Evolutionary conservation across 2,329 filamentous ascomycete genomes (phyloP), one percentile per base, ranked within the genome.

Genomic region (Fusarium sp.): DNA sequence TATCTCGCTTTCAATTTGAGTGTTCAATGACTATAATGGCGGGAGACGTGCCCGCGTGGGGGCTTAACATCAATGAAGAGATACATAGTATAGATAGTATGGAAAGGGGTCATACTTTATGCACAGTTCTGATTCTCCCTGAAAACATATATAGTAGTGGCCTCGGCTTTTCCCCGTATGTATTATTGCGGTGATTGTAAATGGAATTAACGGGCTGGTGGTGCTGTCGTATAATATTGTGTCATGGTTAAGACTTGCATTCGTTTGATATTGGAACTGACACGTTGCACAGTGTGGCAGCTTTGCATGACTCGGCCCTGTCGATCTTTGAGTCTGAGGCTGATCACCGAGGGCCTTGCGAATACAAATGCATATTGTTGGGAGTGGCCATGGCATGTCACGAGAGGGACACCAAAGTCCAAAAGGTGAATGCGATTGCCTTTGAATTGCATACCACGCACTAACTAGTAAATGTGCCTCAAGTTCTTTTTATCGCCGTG

Each of bases 51-150:
- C 27, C 47, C 20, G 27, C 20, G 20, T 57, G 44, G 59, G 53
- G 51, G 41, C 61, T 54, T 55, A 52, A 49, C 38, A 54, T 40
- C 30, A 38, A 40, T 16, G 20, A 24, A 44, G 22, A 44, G 22
- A 24, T 12, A 44, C 13, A 25, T 25, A 24, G 20, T 44, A n/a
- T 38, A 38, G 15, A 22, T 18, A 22, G 22, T 24, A 38, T 38
- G 34, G 34, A n/a, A 38, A 38, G 6, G 24, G 16, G 41, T 7
- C 20, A 22, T 44, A 24, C 8, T 16, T 44, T 11, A 22, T 71
- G 62, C 65, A 52, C 46, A 70, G 65, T 62, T 48, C 58, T 65
- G 58, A 56, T 65, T 68, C 69, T 47, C 51, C 34, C 34, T 38
- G 9, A 6, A 38, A 38, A 38, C 18, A 38, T 12, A 13, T 30